A percentile compares a stretch with the other conserved stretches of the same genome.
phyloP scores from a whole-genome alignment of 164 flowering plant species.

The Chimonanthus salicifolius region DNA sequence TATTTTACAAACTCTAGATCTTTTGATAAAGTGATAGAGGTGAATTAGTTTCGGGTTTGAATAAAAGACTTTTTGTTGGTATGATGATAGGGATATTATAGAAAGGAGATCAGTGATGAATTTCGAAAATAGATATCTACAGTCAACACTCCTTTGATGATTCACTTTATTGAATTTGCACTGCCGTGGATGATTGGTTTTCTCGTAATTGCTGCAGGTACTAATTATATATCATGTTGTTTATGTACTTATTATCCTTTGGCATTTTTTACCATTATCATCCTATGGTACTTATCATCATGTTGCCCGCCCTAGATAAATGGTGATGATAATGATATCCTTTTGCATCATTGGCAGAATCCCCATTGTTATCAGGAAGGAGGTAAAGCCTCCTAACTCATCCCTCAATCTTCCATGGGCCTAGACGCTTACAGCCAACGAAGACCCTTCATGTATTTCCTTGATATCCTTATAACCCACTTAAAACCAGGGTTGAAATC shows the following conservation, averaged over 20 bases:
- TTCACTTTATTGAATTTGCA: neutral
- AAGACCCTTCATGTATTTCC: neutral
- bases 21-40: no score
- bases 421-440: neutral
- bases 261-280: no score
- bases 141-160: neutral
- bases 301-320: no score
- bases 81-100: neutral
- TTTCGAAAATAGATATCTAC: neutral
- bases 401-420: neutral
- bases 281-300: no score
- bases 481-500: no score
- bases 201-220: neutral
- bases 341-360: neutral
- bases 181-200: neutral
- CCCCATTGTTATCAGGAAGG: neutral
- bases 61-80: neutral
- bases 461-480: neutral
- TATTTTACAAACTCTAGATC: no score
- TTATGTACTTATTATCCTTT: neutral
- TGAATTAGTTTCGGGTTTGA: neutral
- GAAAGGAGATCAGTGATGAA: neutral
- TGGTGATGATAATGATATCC: neutral
- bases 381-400: neutral
- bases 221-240: neutral